These are phyloP conservation scores for Cyamopsis tetragonoloba DNA, from an alignment of 306 rosid species.

Conservation along the genomic window DNA sequence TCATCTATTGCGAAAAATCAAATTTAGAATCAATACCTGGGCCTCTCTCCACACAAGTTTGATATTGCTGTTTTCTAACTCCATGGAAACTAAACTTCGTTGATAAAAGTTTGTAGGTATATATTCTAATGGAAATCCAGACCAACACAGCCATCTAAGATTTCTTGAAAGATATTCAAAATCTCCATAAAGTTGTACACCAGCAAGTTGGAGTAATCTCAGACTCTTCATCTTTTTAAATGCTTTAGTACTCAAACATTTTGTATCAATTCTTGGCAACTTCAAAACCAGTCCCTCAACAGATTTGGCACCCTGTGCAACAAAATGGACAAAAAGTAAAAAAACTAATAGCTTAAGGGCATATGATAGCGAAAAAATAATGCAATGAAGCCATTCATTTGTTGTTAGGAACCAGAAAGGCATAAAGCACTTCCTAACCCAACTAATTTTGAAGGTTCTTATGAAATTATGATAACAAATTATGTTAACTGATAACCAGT, in stretches of 20 bases:
- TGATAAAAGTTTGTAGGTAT: background rate
- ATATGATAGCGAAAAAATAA: no score
- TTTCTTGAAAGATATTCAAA: background rate
- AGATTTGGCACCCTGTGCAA: background rate
- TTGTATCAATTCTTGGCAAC: background rate
- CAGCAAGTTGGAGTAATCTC: background rate
- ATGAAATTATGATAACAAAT: background rate
- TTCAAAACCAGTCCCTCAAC: conserved; percentile 14
- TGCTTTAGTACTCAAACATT: background rate
- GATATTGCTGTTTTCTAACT: background rate
- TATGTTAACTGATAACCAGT: no score
- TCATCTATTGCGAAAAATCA: background rate
- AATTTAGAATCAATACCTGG: background rate
- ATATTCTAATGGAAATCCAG: background rate
- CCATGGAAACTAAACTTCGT: background rate
- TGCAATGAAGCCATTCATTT: background rate
- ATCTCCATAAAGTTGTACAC: conserved; percentile 2
- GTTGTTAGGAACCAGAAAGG: background rate
- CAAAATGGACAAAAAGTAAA: background rate
- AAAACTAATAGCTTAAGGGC: background rate
- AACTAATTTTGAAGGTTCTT: background rate
- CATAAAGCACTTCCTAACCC: no score
- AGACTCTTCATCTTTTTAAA: conserved; percentile 4
- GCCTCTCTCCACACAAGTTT: background rate
- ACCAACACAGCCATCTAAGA: background rate